These are phyloP conservation scores for Sporothrix luriei DNA, from an alignment of 2,329 filamentous ascomycete species.

Conservation along the genomic window DNA sequence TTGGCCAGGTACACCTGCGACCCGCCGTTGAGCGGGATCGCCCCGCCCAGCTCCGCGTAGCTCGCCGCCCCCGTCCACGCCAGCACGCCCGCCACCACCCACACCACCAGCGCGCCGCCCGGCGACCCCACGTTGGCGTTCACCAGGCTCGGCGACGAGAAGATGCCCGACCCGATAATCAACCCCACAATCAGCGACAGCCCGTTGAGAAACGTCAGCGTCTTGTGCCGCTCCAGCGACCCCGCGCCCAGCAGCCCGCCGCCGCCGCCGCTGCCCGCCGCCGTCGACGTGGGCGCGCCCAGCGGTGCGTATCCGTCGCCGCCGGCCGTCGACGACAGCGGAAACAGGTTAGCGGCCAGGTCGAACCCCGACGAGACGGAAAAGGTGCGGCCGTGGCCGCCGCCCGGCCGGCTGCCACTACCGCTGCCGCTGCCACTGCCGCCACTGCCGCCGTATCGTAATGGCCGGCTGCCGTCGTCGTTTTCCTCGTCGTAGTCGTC, in stretches of 20 bases:
- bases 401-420: slow-evolving; percentile 37
- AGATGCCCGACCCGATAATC: slow-evolving; percentile 79
- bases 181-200: slow-evolving; percentile 87
- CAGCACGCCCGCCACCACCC: slow-evolving; percentile 63
- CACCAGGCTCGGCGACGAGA: slow-evolving; percentile 65
- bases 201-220: slow-evolving; percentile 90
- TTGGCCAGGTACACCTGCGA: slow-evolving; percentile 93
- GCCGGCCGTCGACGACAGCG: slow-evolving; percentile 74
- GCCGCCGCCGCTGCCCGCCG: slow-evolving; percentile 54
- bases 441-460: slow-evolving; percentile 49
- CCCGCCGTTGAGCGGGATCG: slow-evolving; percentile 93
- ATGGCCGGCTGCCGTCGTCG: slow-evolving; percentile 46
- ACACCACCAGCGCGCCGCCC: slow-evolving; percentile 59
- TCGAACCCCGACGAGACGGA: slow-evolving; percentile 94
- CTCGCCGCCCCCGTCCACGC: slow-evolving; percentile 66
- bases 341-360: slow-evolving; percentile 90
- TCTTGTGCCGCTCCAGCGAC: slow-evolving; percentile 94
- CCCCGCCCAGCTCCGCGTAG: slow-evolving; percentile 86
- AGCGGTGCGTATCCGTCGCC: slow-evolving; percentile 79
- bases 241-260: slow-evolving; percentile 66
- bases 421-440: slow-evolving; percentile 39
- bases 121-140: slow-evolving; percentile 66
- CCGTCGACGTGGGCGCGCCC: slow-evolving; percentile 68
- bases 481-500: slow-evolving; percentile 30
- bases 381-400: slow-evolving; percentile 67